These are phyloP conservation scores for Neospermospora avenae DNA, from an alignment of 2,329 filamentous ascomycete species.

Conservation along the genomic window DNA sequence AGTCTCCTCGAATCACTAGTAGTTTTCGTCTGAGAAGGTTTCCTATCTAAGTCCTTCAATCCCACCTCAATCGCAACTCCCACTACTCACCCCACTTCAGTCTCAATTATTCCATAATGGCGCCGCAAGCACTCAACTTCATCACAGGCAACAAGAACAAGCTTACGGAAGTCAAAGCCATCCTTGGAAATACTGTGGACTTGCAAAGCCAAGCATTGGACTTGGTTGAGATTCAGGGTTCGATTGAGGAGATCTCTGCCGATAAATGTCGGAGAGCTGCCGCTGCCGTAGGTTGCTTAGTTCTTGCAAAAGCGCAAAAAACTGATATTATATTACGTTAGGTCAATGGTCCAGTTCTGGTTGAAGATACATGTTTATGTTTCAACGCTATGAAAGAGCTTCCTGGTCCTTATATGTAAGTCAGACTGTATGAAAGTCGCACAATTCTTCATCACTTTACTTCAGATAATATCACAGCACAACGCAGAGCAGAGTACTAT, in stretches of 20 bases:
- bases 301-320: too few relatives aligned
- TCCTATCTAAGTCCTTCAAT: background rate
- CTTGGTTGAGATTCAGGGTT: conserved; percentile 86
- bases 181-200: conserved; percentile 69
- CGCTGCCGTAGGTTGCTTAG: conserved; percentile 67
- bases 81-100: background rate
- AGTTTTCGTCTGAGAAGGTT: background rate
- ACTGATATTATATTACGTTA: conserved; percentile 36
- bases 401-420: conserved; percentile 91
- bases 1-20: background rate
- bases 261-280: conserved; percentile 87
- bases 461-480: too few relatives aligned
- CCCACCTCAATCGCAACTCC: background rate
- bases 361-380: conserved; percentile 93
- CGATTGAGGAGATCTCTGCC: conserved; percentile 82
- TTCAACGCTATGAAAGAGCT: conserved; percentile 89
- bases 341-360: conserved; percentile 83
- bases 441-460: background rate
- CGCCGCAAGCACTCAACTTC: conserved; percentile 66
- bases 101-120: conserved; percentile 15
- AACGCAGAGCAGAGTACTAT: background rate
- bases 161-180: conserved; percentile 81
- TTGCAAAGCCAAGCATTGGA: conserved; percentile 75
- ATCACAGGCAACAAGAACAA: conserved; percentile 98
- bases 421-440: background rate